phyloP scores from a whole-genome alignment of 805 yeast species.

The Priceomyces castillae region DNA sequence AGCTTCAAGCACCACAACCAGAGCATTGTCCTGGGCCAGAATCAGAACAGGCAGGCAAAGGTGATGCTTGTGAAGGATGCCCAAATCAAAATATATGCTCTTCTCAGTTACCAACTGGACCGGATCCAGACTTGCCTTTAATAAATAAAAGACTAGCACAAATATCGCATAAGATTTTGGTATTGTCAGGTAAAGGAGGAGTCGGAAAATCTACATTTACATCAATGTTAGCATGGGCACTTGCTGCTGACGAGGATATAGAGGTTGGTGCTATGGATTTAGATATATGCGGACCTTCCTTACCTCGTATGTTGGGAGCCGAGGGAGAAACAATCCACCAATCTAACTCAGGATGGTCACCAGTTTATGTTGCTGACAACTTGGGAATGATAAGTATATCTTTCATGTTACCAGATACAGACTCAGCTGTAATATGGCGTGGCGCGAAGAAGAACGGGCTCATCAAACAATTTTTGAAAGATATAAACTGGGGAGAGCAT shows the following conservation, averaged over 20 bases:
- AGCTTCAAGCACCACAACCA: conserved; percentile 69
- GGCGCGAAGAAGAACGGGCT: conserved; percentile 94
- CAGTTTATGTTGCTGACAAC: conserved; percentile 93
- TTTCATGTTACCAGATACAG: conserved; percentile 89
- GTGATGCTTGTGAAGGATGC: conserved; percentile 92
- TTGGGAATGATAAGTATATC: conserved; percentile 94
- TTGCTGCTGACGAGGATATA: conserved; percentile 71
- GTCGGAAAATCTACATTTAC: conserved; percentile 98
- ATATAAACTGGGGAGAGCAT: conserved; percentile 87
- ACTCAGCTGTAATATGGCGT: conserved; percentile 95
- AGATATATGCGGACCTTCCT: conserved; percentile 96
- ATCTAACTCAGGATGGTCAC: conserved; percentile 93
- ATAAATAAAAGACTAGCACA: conserved; percentile 66
- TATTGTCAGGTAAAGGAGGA: conserved; percentile 86
- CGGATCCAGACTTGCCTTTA: conserved; percentile 86
- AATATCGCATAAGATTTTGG: conserved; percentile 74
- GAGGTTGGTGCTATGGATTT: conserved; percentile 97
- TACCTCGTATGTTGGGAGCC: conserved; percentile 93
- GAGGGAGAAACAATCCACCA: conserved; percentile 82
- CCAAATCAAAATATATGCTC: conserved; percentile 91
- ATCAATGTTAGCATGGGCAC: conserved; percentile 94
- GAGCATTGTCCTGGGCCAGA: conserved; percentile 99
- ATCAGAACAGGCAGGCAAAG: conserved; percentile 88
- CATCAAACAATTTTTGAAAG: conserved; percentile 89
- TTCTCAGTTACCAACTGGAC: conserved; percentile 80